Percentiles rank a stretch among this genome's conserved stretches.
Evolutionary conservation across 352 stramenopile genomes (phyloP).

Genomic region (Globisporangium lucens): DNA sequence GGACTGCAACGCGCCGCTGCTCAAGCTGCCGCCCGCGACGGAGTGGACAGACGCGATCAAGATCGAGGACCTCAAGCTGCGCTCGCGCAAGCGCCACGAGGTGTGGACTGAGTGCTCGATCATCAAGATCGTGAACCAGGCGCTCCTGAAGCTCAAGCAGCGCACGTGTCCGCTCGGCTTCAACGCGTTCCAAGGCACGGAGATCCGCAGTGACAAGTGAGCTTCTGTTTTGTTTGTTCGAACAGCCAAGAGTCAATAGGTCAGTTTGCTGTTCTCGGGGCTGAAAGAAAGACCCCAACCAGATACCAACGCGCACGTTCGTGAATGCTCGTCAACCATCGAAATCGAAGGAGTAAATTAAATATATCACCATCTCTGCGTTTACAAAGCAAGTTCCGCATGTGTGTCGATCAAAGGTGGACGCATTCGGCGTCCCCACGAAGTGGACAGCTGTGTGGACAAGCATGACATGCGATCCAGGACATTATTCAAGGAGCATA

Average conservation of each 20-base stretch:
- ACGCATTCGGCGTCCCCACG: background rate
- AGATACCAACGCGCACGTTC: background rate
- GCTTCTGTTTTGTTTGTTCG: background rate
- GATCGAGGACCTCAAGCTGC: constrained; percentile 15
- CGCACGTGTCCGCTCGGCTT: constrained; percentile 38
- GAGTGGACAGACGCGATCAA: constrained; percentile 30
- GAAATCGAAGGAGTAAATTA: constrained; percentile 2
- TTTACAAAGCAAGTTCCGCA: background rate
- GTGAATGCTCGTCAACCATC: background rate
- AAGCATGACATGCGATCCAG: background rate
- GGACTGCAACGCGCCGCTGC: constrained; percentile 39
- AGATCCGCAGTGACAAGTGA: constrained; percentile 20
- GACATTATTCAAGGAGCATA: background rate
- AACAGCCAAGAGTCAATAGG: background rate
- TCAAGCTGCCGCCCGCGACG: constrained; percentile 36
- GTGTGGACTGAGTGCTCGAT: constrained; percentile 31
- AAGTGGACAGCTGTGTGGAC: background rate
- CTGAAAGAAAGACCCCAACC: background rate
- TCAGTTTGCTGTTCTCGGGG: background rate
- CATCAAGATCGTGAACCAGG: constrained; percentile 45
- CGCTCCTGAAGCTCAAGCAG: constrained; percentile 42
- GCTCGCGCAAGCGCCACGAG: constrained; percentile 24
- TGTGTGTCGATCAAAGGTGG: background rate
- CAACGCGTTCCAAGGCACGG: constrained; percentile 43
- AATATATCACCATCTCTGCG: constrained; percentile 1